These are phyloP conservation scores for Flaveria sonorensis DNA, from an alignment of 129 eudicot genomes.

Conservation along the genomic window DNA sequence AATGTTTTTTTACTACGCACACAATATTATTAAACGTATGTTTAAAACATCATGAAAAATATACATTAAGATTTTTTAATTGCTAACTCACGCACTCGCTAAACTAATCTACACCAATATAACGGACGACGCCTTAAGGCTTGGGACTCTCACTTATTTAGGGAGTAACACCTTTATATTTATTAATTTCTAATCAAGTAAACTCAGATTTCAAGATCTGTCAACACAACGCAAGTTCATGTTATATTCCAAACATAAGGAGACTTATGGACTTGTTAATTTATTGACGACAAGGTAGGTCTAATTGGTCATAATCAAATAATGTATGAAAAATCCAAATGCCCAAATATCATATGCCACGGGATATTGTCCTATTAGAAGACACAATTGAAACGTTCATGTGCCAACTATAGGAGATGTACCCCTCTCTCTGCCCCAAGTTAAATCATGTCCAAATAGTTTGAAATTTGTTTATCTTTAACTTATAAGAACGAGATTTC, in stretches of 20 bases:
- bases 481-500: neutral
- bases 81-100: no score
- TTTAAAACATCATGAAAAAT: no score
- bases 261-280: neutral
- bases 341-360: constrained; percentile 23
- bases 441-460: neutral
- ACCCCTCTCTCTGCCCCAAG: neutral
- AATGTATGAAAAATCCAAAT: constrained; percentile 23
- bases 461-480: neutral
- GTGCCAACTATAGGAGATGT: constrained; percentile 18
- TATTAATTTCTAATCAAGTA: neutral
- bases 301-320: constrained; percentile 21
- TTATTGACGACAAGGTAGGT: constrained; percentile 20
- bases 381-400: constrained; percentile 35
- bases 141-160: no score
- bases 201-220: neutral
- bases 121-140: no score
- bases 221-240: neutral
- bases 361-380: constrained; percentile 29
- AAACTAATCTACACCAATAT: no score
- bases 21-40: no score
- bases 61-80: no score
- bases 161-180: no score
- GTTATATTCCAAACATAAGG: neutral
- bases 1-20: no score